Evolutionary conservation across 345 rosid genomes (phyloP), one percentile per base, ranked within the genome.

Genomic region (Ricinus communis): DNA sequence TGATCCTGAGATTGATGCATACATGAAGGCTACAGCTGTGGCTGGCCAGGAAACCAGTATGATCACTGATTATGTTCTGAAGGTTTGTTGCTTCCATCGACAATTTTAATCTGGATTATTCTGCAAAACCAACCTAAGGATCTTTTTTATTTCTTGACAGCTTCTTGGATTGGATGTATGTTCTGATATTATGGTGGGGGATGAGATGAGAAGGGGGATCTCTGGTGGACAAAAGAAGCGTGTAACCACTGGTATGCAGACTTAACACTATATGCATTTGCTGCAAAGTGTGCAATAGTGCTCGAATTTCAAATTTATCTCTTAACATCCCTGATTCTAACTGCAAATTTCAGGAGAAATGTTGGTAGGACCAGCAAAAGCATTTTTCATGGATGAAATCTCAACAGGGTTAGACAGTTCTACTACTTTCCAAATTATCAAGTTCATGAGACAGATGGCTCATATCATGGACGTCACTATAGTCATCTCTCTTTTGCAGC

Each of bases 401-500:
- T 83, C 89, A 9, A 85, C 85, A 5, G 89, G 87, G 24, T 70
- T 85, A 25, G 89, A 85, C 71, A 85, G 85, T 43, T 81, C 85
- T 13, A 83, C 89, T 0, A 78, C 87, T 5, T 85, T 73, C 76
- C 87, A 85, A 61, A 81, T 83, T 18, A 49, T 81, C 54, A 72
- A 78, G 59, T 85, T 72, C 75, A 57, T 85, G 79, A 80, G 81
- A 67, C 84, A 85, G 59, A 76, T 81, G 80, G 87, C 74, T 31
- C 89, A 83, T 74, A 74, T 81, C 61, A 71, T 80, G 79, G 82
- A 83, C 66, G 71, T 75, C 15, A 79, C 83, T n/a, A 78, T 78
- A 77, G 71, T 83, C 51, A 77, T 83, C 61, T 79, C 87, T 43
- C 85, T 85, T 68, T 74, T 85, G 50, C 89, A 85, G 41, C 87